Evolutionary conservation across 495 filamentous ascomycete species (phyloP).

Genomic region (Haplographium delicatum): DNA sequence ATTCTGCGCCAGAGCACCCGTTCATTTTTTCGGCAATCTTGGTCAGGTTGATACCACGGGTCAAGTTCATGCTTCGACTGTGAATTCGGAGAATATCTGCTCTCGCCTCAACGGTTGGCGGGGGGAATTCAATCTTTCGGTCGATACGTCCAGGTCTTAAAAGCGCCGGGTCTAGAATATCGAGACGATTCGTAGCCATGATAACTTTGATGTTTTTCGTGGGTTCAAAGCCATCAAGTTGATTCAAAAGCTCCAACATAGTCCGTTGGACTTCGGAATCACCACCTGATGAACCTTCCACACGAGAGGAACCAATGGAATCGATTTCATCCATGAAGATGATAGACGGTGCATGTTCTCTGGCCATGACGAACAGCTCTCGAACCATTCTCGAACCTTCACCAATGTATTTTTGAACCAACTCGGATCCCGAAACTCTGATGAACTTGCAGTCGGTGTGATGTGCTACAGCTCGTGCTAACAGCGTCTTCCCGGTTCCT

Average conservation of each 20-base stretch:
- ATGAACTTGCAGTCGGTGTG: conserved; percentile 99
- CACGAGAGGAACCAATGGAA: conserved; percentile 93
- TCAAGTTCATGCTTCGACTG: conserved; percentile 95
- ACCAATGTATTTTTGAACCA: conserved; percentile 99
- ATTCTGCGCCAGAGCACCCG: conserved; percentile 91
- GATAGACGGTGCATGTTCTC: conserved; percentile 98
- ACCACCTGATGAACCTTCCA: conserved; percentile 89
- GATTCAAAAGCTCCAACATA: conserved; percentile 98
- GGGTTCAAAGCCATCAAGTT: conserved; percentile 97
- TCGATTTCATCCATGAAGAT: conserved; percentile 99
- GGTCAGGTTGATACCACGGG: conserved; percentile 91
- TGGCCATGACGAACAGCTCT: conserved; percentile 97
- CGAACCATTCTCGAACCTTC: conserved; percentile 98
- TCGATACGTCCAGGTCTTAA: conserved; percentile 94
- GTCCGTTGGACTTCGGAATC: conserved; percentile 99
- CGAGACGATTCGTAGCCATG: conserved; percentile 97
- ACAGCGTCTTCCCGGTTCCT: conserved; percentile 93
- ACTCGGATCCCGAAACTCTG: conserved; percentile 87
- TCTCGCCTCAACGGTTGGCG: conserved; percentile 92
- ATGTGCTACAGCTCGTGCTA: conserved; percentile 93
- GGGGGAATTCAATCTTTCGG: conserved; percentile 98
- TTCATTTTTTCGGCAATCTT: conserved; percentile 99
- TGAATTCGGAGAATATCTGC: conserved; percentile 98
- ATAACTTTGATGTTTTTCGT: conserved; percentile 99
- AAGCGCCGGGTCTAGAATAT: conserved; percentile 93